phyloP scores from a whole-genome alignment of 495 filamentous ascomycete species.

The Penicillium verhagenii region DNA sequence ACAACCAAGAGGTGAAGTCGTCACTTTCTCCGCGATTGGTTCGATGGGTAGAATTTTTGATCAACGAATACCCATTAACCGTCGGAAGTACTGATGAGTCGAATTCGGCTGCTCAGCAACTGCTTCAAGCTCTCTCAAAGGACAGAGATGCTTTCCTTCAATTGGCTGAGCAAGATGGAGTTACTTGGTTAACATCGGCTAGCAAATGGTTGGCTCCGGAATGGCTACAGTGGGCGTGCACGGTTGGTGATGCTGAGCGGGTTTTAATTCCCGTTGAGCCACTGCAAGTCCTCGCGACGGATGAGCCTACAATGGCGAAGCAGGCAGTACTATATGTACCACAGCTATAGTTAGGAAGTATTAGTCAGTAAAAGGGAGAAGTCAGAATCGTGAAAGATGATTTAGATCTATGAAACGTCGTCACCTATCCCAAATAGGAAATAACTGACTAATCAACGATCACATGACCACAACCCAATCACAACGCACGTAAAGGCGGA shows the following conservation, averaged over 20 bases:
- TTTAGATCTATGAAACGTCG: neutral
- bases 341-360: conserved; percentile 8
- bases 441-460: conserved; percentile 20
- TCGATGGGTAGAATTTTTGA: conserved; percentile 38
- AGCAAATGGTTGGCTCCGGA: conserved; percentile 42
- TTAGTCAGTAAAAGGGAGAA: neutral
- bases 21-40: conserved; percentile 31
- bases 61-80: conserved; percentile 31
- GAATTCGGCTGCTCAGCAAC: neutral
- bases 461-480: conserved; percentile 43
- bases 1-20: conserved; percentile 5
- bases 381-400: no score
- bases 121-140: neutral
- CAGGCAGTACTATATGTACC: conserved; percentile 44
- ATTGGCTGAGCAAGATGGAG: conserved; percentile 11
- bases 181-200: conserved; percentile 21
- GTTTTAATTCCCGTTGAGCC: conserved; percentile 41
- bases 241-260: conserved; percentile 38
- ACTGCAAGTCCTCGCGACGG: conserved; percentile 27
- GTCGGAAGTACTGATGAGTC: conserved; percentile 19
- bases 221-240: conserved; percentile 45
- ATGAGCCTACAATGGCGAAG: conserved; percentile 30
- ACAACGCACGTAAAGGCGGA: conserved; percentile 41
- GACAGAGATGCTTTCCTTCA: neutral
- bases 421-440: conserved; percentile 8